Evolutionary conservation across 1,284 basidiomycete species (phyloP).

Genomic region (Apiotrichum laibachii): DNA sequence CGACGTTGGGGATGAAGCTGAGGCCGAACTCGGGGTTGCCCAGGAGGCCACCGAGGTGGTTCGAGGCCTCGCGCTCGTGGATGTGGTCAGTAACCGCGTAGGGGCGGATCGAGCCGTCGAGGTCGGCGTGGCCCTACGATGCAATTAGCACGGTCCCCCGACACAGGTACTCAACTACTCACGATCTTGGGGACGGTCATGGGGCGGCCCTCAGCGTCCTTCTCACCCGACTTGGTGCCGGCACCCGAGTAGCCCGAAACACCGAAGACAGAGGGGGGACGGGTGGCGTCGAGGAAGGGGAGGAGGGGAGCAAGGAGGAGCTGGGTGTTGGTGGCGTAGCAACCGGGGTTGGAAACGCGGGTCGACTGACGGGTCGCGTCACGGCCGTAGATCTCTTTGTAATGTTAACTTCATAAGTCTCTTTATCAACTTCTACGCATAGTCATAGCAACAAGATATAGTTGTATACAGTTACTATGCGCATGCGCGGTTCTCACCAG

Average conservation of each 20-base stretch:
- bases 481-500: conserved; percentile 61
- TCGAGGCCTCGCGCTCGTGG: conserved; percentile 90
- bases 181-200: conserved; percentile 78
- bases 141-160: not conserved
- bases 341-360: conserved; percentile 94
- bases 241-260: conserved; percentile 93
- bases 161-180: conserved; percentile 20
- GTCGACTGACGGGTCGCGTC: conserved; percentile 65
- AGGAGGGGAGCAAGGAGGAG: conserved; percentile 87
- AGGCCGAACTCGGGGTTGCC: conserved; percentile 58
- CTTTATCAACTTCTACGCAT: conserved; percentile 4
- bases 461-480: too few relatives aligned
- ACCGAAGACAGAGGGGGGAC: conserved; percentile 86
- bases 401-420: conserved; percentile 29
- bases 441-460: too few relatives aligned
- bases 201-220: conserved; percentile 65
- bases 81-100: conserved; percentile 96
- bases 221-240: conserved; percentile 71
- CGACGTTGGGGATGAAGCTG: conserved; percentile 83
- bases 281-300: conserved; percentile 62
- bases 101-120: conserved; percentile 73
- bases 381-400: conserved; percentile 77
- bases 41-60: conserved; percentile 70
- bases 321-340: conserved; percentile 92
- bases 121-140: conserved; percentile 59